Evolutionary conservation across 2,329 filamentous ascomycete species (phyloP).

Genomic region (Xylaria sp.): DNA sequence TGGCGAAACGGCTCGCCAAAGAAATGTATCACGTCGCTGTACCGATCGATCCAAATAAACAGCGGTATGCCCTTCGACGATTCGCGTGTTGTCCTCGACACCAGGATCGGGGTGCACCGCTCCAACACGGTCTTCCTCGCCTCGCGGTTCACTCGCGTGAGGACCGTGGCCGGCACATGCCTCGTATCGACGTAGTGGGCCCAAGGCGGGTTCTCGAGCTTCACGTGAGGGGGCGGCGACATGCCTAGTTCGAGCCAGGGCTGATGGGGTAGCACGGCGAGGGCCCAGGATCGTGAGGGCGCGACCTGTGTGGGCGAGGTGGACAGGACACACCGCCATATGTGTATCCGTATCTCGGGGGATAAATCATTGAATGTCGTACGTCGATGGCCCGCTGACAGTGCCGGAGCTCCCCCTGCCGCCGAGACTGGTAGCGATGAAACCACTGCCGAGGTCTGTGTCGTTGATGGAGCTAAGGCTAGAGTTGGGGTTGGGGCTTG

Average conservation of each 20-base stretch:
- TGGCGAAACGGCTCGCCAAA: conserved; percentile 24
- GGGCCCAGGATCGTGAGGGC: conserved; percentile 35
- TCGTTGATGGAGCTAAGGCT: neutral
- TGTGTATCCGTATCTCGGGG: conserved; percentile 34
- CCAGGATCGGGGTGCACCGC: conserved; percentile 37
- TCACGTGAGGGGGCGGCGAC: conserved; percentile 32
- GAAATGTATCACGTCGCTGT: conserved; percentile 35
- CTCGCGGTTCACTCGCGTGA: conserved; percentile 40
- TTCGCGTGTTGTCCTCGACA: conserved; percentile 17
- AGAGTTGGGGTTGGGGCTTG: neutral
- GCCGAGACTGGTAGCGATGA: neutral
- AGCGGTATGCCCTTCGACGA: conserved; percentile 22
- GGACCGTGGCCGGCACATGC: conserved; percentile 33
- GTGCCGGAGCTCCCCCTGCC: neutral
- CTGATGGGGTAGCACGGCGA: conserved; percentile 20
- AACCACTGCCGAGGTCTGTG: neutral
- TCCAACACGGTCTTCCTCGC: conserved; percentile 39
- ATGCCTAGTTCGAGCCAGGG: conserved; percentile 39
- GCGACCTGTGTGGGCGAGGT: conserved; percentile 24
- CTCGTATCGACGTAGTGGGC: conserved; percentile 35
- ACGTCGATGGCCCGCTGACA: neutral
- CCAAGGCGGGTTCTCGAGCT: conserved; percentile 39
- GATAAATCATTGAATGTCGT: conserved; percentile 37
- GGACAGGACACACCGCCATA: conserved; percentile 41
- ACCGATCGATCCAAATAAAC: conserved; percentile 39